These are phyloP conservation scores for Allomyces arbusculus DNA, from an alignment of 192 early-diverging fungal genomes.

Conservation along the genomic window DNA sequence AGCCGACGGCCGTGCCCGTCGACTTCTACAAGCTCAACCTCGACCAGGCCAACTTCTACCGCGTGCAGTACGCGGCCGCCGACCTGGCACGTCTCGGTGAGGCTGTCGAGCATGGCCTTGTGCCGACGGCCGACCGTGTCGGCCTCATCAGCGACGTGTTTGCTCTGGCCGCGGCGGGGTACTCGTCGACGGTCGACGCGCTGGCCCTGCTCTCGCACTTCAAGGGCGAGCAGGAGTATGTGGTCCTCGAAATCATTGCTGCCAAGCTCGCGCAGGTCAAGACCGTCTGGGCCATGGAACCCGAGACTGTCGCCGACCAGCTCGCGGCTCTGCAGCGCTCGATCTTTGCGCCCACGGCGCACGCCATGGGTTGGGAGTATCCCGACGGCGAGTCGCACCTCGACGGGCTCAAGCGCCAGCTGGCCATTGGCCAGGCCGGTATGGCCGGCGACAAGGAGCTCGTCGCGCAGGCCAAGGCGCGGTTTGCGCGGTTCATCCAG, in stretches of 20 bases:
- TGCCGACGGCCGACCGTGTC: slow-evolving; percentile 22
- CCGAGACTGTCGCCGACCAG: slow-evolving; percentile 17
- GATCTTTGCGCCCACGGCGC: slow-evolving; percentile 36
- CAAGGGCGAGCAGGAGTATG: slow-evolving; percentile 23
- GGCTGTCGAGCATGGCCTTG: slow-evolving; percentile 11
- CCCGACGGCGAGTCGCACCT: slow-evolving; percentile 32
- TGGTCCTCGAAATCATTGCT: slow-evolving; percentile 25
- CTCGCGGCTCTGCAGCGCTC: slow-evolving; percentile 18
- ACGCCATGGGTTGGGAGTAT: slow-evolving; percentile 36
- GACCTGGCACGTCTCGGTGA: slow-evolving; percentile 14
- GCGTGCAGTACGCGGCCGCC: slow-evolving; percentile 19
- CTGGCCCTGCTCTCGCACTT: slow-evolving; percentile 23
- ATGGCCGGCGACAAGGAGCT: slow-evolving; percentile 27
- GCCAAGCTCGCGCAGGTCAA: slow-evolving; percentile 21
- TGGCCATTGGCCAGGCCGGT: slow-evolving; percentile 39
- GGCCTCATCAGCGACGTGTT: slow-evolving; percentile 26
- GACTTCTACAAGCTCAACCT: slow-evolving; percentile 31
- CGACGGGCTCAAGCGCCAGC: slow-evolving; percentile 31
- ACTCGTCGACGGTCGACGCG: slow-evolving; percentile 12
- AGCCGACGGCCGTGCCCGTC: slow-evolving; percentile 8
- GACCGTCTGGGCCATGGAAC: slow-evolving; percentile 24
- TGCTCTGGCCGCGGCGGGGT: slow-evolving; percentile 20
- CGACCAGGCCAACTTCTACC: slow-evolving; percentile 24
- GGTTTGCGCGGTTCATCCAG: slow-evolving; percentile 30
- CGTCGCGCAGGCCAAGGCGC: slow-evolving; percentile 23